A percentile compares a stretch with the other conserved stretches of the same genome.
phyloP scores from a whole-genome alignment of 1,284 basidiomycete genomes.

The Uromyces viciae-fabae region DNA sequence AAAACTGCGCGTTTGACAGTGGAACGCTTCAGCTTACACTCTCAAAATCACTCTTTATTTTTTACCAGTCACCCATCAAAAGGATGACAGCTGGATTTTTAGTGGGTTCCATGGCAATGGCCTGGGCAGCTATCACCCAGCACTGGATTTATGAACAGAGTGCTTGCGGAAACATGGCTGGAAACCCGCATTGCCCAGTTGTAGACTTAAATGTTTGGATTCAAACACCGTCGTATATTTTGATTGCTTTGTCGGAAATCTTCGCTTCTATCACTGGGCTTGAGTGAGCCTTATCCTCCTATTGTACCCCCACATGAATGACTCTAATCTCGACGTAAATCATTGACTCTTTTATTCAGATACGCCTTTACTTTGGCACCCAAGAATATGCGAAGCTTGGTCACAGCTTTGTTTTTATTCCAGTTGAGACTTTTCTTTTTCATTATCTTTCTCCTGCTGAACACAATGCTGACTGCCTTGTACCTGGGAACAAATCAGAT shows the following conservation, averaged over 20 bases:
- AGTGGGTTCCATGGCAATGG: conserved; percentile 61
- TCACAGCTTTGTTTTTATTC: conserved; percentile 61
- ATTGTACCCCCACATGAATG: conserved; percentile 58
- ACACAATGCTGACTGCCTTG: not conserved
- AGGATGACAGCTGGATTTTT: conserved; percentile 68
- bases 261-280: conserved; percentile 73
- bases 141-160: conserved; percentile 70
- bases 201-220: conserved; percentile 60
- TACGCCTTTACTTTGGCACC: conserved; percentile 57
- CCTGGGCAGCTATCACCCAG: conserved; percentile 64
- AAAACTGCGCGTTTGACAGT: too few species aligned
- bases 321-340: conserved; percentile 49
- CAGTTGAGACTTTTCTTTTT: conserved; percentile 11
- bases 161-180: conserved; percentile 64
- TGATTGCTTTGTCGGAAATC: conserved; percentile 62
- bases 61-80: conserved; percentile 62
- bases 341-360: conserved; percentile 49
- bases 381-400: conserved; percentile 72
- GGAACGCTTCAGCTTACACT: not conserved
- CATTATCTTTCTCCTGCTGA: not conserved
- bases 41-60: not conserved
- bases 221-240: conserved; percentile 50
- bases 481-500: not conserved
- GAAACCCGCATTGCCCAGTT: conserved; percentile 66
- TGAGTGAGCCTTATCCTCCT: conserved; percentile 75